These are phyloP conservation scores for Podila minutissima DNA, from an alignment of 192 early-diverging fungal genomes.

Conservation along the genomic window DNA sequence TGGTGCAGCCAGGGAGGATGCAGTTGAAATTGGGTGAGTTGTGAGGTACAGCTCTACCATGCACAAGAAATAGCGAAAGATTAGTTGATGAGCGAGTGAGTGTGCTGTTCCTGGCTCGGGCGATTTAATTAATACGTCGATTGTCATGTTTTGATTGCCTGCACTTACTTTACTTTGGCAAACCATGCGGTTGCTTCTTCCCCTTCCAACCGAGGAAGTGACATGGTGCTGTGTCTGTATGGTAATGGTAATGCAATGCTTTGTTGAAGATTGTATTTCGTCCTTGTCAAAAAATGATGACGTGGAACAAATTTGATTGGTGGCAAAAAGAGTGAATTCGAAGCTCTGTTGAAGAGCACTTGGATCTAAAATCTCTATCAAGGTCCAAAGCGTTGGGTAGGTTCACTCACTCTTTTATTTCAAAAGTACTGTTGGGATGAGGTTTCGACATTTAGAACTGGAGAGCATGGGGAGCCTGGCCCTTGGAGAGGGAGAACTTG, in stretches of 20 bases:
- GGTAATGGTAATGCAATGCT: too few relatives aligned
- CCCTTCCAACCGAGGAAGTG: slow-evolving; percentile 12
- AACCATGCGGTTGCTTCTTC: slow-evolving; percentile 22
- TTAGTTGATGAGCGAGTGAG: not conserved
- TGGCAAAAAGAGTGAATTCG: too few relatives aligned
- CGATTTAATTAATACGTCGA: not conserved
- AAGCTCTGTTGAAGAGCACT: too few relatives aligned
- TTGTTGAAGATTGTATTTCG: too few relatives aligned
- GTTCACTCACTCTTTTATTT: too few relatives aligned
- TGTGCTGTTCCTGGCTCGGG: not conserved
- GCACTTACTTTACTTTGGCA: slow-evolving; percentile 41
- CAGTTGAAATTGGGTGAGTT: slow-evolving; percentile 30
- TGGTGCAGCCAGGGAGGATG: slow-evolving; percentile 35
- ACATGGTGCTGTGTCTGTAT: slow-evolving; percentile 9
- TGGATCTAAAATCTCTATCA: too few relatives aligned
- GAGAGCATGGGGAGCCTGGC: slow-evolving; percentile 95
- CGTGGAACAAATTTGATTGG: too few relatives aligned
- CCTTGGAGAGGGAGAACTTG: slow-evolving; percentile 93
- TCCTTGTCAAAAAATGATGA: too few relatives aligned
- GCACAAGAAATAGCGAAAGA: not conserved
- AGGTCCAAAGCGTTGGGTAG: too few relatives aligned
- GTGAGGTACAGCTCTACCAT: slow-evolving; percentile 21
- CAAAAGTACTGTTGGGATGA: too few relatives aligned
- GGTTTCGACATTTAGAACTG: slow-evolving; percentile 83
- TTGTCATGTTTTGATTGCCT: not conserved